These are phyloP conservation scores for Hsuehochloa calcarea DNA, from an alignment of 176 grass and related monocot species.

Conservation along the genomic window DNA sequence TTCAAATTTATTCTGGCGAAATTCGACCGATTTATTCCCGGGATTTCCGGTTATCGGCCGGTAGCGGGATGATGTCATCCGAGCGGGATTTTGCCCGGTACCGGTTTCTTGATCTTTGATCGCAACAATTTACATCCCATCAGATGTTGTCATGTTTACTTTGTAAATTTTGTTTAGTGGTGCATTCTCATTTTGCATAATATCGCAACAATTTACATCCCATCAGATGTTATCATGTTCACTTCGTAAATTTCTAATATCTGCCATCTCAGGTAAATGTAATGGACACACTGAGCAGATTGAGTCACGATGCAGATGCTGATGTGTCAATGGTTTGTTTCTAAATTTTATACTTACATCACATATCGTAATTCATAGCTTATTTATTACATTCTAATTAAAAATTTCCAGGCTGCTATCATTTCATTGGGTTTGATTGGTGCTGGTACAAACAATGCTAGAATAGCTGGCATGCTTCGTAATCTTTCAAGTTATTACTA, in stretches of 20 bases:
- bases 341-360: not conserved
- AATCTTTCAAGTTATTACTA: slow-evolving; percentile 99
- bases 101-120: no score
- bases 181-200: not conserved
- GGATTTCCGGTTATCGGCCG: no score
- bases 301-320: slow-evolving; percentile 95
- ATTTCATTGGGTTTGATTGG: slow-evolving; percentile 92
- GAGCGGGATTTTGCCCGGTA: no score
- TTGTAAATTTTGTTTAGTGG: not conserved
- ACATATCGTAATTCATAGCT: not conserved
- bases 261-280: slow-evolving; percentile 76
- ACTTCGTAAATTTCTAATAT: not conserved
- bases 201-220: not conserved
- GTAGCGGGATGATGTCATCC: no score
- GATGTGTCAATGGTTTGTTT: slow-evolving; percentile 88
- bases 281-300: slow-evolving; percentile 97
- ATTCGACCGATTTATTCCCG: no score
- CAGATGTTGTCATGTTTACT: no score
- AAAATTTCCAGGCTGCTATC: slow-evolving; percentile 69
- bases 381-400: slow-evolving; percentile 13
- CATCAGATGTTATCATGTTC: not conserved
- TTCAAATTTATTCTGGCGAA: no score
- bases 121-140: no score
- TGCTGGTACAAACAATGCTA: slow-evolving; percentile 95
- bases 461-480: slow-evolving; percentile 98